Base-by-base conservation (phyloP, 805 yeast species). In the Kregervanrija pseudodelftensis region DNA sequence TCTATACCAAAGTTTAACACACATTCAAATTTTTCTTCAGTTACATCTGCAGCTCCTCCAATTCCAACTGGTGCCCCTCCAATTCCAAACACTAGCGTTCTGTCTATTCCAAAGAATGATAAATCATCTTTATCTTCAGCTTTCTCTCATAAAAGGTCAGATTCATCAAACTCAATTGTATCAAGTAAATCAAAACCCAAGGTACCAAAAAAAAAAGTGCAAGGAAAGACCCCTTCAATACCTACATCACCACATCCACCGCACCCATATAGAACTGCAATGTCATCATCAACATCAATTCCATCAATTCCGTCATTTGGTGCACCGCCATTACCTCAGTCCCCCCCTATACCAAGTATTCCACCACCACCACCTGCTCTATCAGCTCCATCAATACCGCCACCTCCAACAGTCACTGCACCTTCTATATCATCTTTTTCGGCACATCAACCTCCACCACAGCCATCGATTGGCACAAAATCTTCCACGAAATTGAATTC, bases 221-320 rank as follows among this genome's bases (percentile, higher is more conserved):
- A 22, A 22, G 28, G 28, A 22, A 22, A 22, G 2, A 32, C 40
- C 8, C 44, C 44, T 22, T 33, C 44, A 5, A 14, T 28, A n/a
- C 44, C 40, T 14, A 15, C 37, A 15, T 10, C 37, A 4, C 37
- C n/a, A 9, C 36, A 30, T 14, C 41, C 44, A 22, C 10, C 39
- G 11, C 38, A 22, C 14, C 43, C 46, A n/a, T 35, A 42, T 2
- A 34, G 41, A 33, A 42, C 39, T 9, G 36, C 43, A 17, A 34
- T 39, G 36, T 35, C 54, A 11, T 53, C 65, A 11, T 66, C 72
- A 22, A 48, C 68, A 11, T 41, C 58, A 13, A 64, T 67, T 8
- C 55, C 60, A 1, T 31, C 50, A 12, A 13, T 41, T 9, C 49
- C 59, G 14, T 17, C 42, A 11, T 7, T 39, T 32, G 12, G 48